phyloP scores from a whole-genome alignment of 225 moss, liverwort and hornwort species.

The Pleurozium schreberi region DNA sequence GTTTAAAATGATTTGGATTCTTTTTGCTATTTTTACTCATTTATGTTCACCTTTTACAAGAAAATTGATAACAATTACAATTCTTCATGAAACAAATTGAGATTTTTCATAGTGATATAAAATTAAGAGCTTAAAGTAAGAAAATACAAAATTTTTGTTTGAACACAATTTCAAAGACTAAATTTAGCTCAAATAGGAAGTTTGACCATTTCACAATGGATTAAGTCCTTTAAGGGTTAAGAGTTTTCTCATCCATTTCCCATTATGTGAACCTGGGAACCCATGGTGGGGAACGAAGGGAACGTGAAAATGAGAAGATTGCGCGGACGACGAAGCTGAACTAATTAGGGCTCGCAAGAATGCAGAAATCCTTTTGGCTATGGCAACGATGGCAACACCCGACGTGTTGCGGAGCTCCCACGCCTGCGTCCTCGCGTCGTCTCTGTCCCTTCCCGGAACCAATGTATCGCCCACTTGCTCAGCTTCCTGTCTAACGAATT shows the following conservation, averaged over 20 bases:
- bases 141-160: no score
- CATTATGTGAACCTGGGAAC: not conserved
- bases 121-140: no score
- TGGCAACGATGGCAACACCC: constrained; percentile 21
- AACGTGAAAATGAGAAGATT: not conserved
- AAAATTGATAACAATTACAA: no score
- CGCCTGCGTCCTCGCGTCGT: not conserved
- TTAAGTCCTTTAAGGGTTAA: no score
- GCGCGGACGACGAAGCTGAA: not conserved
- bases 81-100: no score
- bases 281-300: not conserved
- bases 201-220: no score
- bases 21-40: no score
- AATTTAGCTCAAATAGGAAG: no score
- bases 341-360: not conserved
- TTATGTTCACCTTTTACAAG: no score
- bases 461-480: not conserved
- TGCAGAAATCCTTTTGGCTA: not conserved
- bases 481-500: not conserved
- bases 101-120: no score
- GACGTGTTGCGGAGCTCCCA: constrained; percentile 4
- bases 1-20: no score
- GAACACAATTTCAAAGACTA: no score
- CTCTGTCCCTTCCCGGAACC: not conserved
- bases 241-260: not conserved